These are phyloP conservation scores for Cladosporium sp. DNA, from an alignment of 2,329 filamentous ascomycete species.

Conservation along the genomic window DNA sequence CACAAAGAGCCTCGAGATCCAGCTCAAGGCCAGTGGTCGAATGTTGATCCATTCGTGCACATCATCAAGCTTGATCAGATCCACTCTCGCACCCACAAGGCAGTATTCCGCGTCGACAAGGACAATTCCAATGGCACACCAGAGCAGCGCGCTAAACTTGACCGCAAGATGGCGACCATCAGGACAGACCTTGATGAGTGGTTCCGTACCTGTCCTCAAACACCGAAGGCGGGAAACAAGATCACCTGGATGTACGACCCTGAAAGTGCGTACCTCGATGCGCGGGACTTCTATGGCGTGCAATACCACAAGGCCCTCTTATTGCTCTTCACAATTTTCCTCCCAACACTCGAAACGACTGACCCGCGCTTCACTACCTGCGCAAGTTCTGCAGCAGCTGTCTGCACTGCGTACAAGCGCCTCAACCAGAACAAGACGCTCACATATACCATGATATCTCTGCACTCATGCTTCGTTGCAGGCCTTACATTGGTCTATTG, in stretches of 20 bases:
- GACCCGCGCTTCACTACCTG: conserved; percentile 8
- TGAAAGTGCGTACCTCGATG: background rate
- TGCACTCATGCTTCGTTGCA: conserved; percentile 27
- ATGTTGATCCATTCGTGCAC: conserved; percentile 8
- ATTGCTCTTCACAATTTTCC: conserved; percentile 1
- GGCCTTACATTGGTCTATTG: conserved; percentile 32
- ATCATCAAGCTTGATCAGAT: conserved; percentile 9
- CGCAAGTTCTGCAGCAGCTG: background rate
- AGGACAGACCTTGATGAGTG: conserved; percentile 1
- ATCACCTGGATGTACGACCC: conserved; percentile 10
- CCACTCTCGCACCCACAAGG: conserved; percentile 5
- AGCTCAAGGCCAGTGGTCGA: conserved; percentile 1
- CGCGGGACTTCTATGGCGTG: conserved; percentile 7
- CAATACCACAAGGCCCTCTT: conserved; percentile 9
- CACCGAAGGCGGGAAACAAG: conserved; percentile 4
- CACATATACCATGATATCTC: conserved; percentile 28
- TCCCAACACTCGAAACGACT: background rate
- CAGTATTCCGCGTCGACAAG: conserved; percentile 7
- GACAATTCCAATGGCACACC: background rate
- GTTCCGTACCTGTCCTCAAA: conserved; percentile 1
- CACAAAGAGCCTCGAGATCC: conserved; percentile 3
- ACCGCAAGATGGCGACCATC: conserved; percentile 2
- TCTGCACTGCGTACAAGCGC: conserved; percentile 25
- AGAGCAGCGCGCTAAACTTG: conserved; percentile 1
- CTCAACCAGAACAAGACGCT: conserved; percentile 28